Evolutionary conservation across 495 filamentous ascomycete species (phyloP), one percentile per base, ranked within the genome.

Genomic region (Schizothecium vesticola): DNA sequence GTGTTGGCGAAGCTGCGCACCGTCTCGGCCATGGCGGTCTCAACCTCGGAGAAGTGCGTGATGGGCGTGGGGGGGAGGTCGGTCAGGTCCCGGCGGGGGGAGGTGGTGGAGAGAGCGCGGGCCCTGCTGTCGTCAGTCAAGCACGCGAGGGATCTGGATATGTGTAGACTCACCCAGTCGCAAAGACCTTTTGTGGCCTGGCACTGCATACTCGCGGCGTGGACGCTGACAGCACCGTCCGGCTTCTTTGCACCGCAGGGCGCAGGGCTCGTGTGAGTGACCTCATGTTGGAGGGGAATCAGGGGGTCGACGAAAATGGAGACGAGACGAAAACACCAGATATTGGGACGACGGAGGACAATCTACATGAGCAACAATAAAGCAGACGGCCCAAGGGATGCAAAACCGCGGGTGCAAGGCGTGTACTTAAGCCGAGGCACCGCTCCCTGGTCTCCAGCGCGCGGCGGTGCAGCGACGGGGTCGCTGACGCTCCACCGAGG

Each of bases 1-100:
- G 97, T 92, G 71, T 87, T 86, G 68, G 95, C 92, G 74, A 97
- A 97, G 79, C 96, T 96, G 63, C 89, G 88, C 5, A 99, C 94
- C 1, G 89, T 85, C 63, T 99, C 95, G 65, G 88, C 85, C 91
- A 99, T 95, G 72, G 94, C 79, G 10, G 88, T 77, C 80, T 99
- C 95, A 64, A 90, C 91, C 79, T 99, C 95, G 72, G 92, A 96
- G 73, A 96, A 79, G 80, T 94, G 93, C 66, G 91, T 90, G 80
- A 99, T 97, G 25, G 95, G 96, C 0, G 94, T 98, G 0, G 95
- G 95, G 8, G 89, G 88, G 71, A 96, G 82, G 29, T 86, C 85
- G 66, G 85, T 83, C 69, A 95, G 83, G 65, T 84, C 81, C 66
- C 83, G 86, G 68, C 86, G 85, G 67, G 82, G 79, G 64, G 85